phyloP scores from a whole-genome alignment of 2,329 filamentous ascomycete species.

The Bipolaris oryzae region DNA sequence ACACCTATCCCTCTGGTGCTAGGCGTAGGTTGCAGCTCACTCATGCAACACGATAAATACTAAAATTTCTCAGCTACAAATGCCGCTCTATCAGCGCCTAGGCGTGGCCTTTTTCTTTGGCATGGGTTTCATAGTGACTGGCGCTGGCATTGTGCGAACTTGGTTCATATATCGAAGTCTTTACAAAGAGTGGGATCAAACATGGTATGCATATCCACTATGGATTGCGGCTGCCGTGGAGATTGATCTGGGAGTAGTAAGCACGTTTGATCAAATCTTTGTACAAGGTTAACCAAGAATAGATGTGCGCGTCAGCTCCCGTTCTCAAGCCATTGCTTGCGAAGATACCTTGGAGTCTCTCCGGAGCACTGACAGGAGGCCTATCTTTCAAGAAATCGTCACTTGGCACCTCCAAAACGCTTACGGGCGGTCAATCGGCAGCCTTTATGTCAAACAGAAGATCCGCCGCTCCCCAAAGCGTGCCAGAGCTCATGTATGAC shows the following conservation, averaged over 20 bases:
- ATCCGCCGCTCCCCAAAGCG: constrained; percentile 18
- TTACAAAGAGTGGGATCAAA: constrained; percentile 51
- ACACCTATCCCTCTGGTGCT: constrained; percentile 54
- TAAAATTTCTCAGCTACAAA: constrained; percentile 38
- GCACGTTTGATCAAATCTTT: constrained; percentile 16
- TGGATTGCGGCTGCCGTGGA: constrained; percentile 57
- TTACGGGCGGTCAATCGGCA: constrained; percentile 13
- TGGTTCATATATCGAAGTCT: constrained; percentile 53
- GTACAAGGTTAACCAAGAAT: neutral
- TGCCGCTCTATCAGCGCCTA: constrained; percentile 50
- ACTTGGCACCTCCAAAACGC: constrained; percentile 8
- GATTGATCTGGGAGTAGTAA: constrained; percentile 55
- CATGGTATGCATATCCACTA: constrained; percentile 54
- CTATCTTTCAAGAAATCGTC: constrained; percentile 18
- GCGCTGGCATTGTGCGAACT: constrained; percentile 52
- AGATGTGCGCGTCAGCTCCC: constrained; percentile 43
- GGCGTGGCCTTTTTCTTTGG: constrained; percentile 50
- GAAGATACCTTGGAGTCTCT: constrained; percentile 34
- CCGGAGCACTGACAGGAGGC: constrained; percentile 21
- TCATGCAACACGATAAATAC: neutral
- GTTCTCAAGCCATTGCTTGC: constrained; percentile 38
- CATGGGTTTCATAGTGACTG: constrained; percentile 51
- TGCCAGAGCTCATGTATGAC: constrained; percentile 20
- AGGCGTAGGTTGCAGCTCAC: constrained; percentile 23
- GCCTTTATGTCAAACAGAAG: constrained; percentile 18